Evolutionary conservation across 768 basidiomycete species (phyloP).

Genomic region (Leccinum disarticulatum): DNA sequence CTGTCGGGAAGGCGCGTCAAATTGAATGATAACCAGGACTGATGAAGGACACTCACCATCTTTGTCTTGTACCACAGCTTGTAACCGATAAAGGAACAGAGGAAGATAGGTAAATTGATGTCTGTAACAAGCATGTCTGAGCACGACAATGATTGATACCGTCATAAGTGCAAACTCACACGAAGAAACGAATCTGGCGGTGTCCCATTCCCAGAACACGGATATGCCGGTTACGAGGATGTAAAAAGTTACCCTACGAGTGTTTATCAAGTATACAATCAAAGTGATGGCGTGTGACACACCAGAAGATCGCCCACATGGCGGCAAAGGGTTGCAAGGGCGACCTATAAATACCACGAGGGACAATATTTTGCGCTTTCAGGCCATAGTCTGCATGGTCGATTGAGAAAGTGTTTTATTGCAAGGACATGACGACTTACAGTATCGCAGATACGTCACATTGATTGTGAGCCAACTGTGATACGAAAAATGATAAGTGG

Average conservation of each 20-base stretch:
- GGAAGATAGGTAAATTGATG: constrained; percentile 43
- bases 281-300: constrained; percentile 32
- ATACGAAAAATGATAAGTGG: constrained; percentile 41
- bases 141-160: background rate
- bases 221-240: constrained; percentile 55
- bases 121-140: constrained; percentile 23
- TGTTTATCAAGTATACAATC: constrained; percentile 2
- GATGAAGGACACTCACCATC: constrained; percentile 9
- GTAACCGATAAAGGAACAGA: constrained; percentile 45
- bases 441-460: constrained; percentile 71
- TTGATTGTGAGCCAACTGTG: constrained; percentile 63
- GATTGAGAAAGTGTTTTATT: constrained; percentile 35
- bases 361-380: constrained; percentile 47
- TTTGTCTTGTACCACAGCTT: constrained; percentile 34
- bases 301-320: constrained; percentile 74
- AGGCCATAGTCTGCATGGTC: constrained; percentile 13
- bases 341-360: constrained; percentile 62
- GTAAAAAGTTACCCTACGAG: constrained; percentile 41
- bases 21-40: background rate
- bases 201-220: constrained; percentile 65
- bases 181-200: constrained; percentile 47
- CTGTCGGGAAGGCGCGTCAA: background rate
- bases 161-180: constrained; percentile 27
- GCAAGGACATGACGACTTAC: constrained; percentile 36
- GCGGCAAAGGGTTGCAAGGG: constrained; percentile 64